A percentile compares a stretch with the other conserved stretches of the same genome.
Evolutionary conservation across 2,329 filamentous ascomycete species (phyloP).

Genomic region (Trichoderma simmonsii): DNA sequence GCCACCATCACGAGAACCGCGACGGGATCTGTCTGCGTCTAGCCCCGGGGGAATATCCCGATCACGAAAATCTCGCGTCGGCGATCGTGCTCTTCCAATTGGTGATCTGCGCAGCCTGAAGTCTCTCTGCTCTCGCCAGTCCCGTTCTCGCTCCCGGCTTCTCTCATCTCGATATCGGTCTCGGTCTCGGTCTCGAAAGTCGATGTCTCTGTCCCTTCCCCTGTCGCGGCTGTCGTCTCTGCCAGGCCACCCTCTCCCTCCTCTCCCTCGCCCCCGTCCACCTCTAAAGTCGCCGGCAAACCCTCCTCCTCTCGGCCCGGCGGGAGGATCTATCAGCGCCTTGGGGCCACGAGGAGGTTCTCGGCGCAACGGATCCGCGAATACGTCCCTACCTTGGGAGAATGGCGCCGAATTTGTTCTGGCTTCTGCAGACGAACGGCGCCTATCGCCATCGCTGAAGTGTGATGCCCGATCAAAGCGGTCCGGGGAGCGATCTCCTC

Average conservation of each 20-base stretch:
- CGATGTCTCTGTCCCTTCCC: constrained; percentile 57
- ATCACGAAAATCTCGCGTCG: constrained; percentile 61
- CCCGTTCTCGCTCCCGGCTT: constrained; percentile 54
- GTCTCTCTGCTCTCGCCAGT: constrained; percentile 41
- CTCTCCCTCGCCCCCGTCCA: constrained; percentile 51
- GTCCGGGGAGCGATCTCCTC: constrained; percentile 64
- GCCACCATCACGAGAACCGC: constrained; percentile 66
- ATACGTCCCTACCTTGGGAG: constrained; percentile 55
- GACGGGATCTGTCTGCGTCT: constrained; percentile 64
- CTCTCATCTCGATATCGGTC: constrained; percentile 60
- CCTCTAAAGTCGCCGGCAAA: constrained; percentile 63
- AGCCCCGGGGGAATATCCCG: constrained; percentile 58
- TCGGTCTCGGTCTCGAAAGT: constrained; percentile 58
- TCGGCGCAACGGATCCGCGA: constrained; percentile 54
- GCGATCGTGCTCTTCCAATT: constrained; percentile 59
- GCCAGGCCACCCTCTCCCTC: constrained; percentile 53
- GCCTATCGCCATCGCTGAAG: constrained; percentile 63
- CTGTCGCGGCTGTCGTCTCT: constrained; percentile 62
- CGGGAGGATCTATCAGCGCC: constrained; percentile 68
- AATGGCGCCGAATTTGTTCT: constrained; percentile 59
- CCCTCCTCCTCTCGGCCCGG: constrained; percentile 64
- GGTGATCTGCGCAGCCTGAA: constrained; percentile 55
- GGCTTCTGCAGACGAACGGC: constrained; percentile 61
- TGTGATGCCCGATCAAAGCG: constrained; percentile 57
- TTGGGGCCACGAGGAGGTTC: constrained; percentile 82